phyloP scores from a whole-genome alignment of 495 filamentous ascomycete species.

The Aspergillus nidulans region DNA sequence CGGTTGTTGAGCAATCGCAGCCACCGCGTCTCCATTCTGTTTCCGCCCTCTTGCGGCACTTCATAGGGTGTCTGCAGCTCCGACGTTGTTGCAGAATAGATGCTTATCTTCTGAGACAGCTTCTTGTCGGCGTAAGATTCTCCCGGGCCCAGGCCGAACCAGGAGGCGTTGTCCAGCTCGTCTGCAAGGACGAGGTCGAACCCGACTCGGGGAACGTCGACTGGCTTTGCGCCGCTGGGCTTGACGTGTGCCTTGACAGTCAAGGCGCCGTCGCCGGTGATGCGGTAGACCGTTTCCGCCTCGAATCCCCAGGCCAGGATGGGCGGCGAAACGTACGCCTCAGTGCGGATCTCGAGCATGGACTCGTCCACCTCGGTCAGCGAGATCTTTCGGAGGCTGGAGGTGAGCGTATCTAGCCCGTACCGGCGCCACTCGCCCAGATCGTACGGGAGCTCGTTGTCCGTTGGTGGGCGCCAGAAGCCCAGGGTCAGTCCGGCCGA shows the following conservation, averaged over 20 bases:
- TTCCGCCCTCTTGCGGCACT: constrained; percentile 59
- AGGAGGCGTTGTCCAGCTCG: constrained; percentile 38
- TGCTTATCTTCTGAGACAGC: constrained; percentile 47
- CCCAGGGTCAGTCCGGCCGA: constrained; percentile 19
- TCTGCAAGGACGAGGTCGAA: constrained; percentile 43
- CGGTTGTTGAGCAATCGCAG: constrained; percentile 39
- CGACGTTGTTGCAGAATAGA: constrained; percentile 39
- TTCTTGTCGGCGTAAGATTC: constrained; percentile 62
- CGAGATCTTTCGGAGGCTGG: constrained; percentile 1
- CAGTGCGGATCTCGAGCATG: constrained; percentile 17
- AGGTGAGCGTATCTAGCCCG: constrained; percentile 11
- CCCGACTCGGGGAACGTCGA: constrained; percentile 54
- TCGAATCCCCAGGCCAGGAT: constrained; percentile 55
- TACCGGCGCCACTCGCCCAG: constrained; percentile 33
- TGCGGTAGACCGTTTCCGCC: constrained; percentile 43
- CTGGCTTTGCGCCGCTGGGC: constrained; percentile 44
- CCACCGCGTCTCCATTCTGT: constrained; percentile 58
- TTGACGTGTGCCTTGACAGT: constrained; percentile 29
- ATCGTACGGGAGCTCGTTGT: constrained; percentile 56
- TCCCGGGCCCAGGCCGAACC: constrained; percentile 60
- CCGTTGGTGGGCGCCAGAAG: constrained; percentile 52
- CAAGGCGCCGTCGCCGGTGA: constrained; percentile 39
- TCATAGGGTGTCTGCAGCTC: constrained; percentile 56
- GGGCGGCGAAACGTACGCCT: constrained; percentile 51
- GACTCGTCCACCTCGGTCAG: not conserved